A percentile compares a stretch with the other conserved stretches of the same genome.
These are phyloP conservation scores for Xylariaceae sp. DNA, from an alignment of 2,329 filamentous ascomycete genomes.

Conservation along the genomic window DNA sequence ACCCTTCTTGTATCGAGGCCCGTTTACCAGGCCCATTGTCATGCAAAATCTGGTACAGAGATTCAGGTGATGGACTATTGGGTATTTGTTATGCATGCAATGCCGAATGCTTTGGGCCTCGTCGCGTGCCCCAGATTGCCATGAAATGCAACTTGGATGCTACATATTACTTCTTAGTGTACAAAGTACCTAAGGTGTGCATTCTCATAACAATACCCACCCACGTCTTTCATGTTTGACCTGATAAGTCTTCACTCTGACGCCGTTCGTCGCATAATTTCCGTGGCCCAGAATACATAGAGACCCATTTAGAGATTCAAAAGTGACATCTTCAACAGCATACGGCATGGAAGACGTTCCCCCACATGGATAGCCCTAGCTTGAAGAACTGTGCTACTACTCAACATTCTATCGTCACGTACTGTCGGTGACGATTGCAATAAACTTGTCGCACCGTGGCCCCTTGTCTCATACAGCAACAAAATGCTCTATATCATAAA, in stretches of 20 bases:
- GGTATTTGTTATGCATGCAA: slow-evolving; percentile 31
- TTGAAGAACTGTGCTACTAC: background rate
- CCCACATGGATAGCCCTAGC: slow-evolving; percentile 8
- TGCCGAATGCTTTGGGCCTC: slow-evolving; percentile 9
- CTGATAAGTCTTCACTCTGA: no score
- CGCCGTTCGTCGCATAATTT: slow-evolving; percentile 12
- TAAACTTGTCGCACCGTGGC: slow-evolving; percentile 2
- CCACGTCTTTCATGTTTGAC: no score
- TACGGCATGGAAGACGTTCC: slow-evolving; percentile 2
- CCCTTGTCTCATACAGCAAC: background rate
- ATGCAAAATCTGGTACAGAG: background rate
- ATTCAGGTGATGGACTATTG: slow-evolving; percentile 13
- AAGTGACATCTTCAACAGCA: slow-evolving; percentile 6
- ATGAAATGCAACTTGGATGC: no score
- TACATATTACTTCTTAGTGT: no score
- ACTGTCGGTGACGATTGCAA: slow-evolving; percentile 11
- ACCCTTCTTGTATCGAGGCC: background rate
- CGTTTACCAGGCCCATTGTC: background rate
- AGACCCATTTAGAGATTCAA: slow-evolving; percentile 14
- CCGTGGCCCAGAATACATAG: slow-evolving; percentile 16
- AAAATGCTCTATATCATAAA: background rate
- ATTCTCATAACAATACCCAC: no score
- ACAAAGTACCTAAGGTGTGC: no score
- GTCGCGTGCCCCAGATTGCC: background rate
- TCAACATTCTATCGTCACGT: slow-evolving; percentile 8